A percentile compares a stretch with the other conserved stretches of the same genome.
phyloP scores from a whole-genome alignment of 1,139 yeast species.

The Geotrichum candidum region DNA sequence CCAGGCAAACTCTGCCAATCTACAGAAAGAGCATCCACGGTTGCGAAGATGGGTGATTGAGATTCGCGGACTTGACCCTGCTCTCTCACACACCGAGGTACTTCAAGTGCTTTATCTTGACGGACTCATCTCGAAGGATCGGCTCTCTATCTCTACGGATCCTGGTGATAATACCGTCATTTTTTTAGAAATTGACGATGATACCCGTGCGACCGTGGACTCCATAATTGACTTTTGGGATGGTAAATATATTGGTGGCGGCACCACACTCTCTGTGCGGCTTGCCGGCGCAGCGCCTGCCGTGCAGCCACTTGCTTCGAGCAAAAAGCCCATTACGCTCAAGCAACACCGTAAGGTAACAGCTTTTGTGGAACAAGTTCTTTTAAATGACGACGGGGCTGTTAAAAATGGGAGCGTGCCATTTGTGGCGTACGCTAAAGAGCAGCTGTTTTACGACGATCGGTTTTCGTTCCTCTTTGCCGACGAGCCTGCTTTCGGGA shows the following conservation, averaged over 20 bases:
- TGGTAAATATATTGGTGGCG: conserved; percentile 7
- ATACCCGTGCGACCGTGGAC: not conserved
- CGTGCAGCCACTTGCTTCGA: not conserved
- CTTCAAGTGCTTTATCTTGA: conserved; percentile 1
- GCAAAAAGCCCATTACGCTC: not conserved
- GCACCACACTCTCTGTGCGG: not conserved
- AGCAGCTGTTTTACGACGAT: not conserved
- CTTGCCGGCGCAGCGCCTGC: not conserved
- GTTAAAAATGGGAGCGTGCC: not conserved
- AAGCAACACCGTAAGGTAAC: conserved; percentile 2
- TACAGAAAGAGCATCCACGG: not conserved
- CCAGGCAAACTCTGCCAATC: not conserved
- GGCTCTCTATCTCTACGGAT: not conserved
- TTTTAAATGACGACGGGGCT: not conserved
- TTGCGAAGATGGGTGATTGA: not conserved
- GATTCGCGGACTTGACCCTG: conserved; percentile 3
- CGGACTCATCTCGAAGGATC: not conserved
- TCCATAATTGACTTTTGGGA: conserved; percentile 6
- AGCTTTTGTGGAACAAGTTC: conserved; percentile 6
- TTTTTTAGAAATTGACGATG: not conserved
- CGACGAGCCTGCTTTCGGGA: not conserved
- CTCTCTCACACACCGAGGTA: not conserved
- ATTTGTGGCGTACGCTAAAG: not conserved
- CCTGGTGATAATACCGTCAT: not conserved
- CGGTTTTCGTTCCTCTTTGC: not conserved